Conservation (phyloP, 202 grass and related monocot genomes). For the Elaeis oleifera region DNA sequence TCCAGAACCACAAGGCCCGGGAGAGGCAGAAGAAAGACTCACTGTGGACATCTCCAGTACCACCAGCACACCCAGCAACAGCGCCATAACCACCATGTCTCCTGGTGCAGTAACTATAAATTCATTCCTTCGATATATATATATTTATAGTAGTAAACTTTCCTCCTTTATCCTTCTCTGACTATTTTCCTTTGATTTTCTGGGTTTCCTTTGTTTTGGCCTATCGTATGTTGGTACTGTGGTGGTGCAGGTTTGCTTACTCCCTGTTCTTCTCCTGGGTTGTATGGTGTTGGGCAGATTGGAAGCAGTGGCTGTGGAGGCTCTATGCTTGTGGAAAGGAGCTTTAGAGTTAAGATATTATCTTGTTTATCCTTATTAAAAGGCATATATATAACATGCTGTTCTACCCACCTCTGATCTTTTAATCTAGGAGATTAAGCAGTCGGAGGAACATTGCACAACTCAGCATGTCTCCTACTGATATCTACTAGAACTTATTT, state of each 20-base stretch:
- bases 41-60: slow-evolving; percentile 24
- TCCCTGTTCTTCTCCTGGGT: slow-evolving; percentile 20
- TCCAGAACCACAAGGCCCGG: slow-evolving; percentile 99
- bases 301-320: slow-evolving; percentile 23
- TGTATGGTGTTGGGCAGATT: slow-evolving; percentile 22
- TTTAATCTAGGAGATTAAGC: too few species aligned
- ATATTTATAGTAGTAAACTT: background rate
- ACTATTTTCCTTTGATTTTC: background rate
- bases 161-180: too few species aligned
- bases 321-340: slow-evolving; percentile 27
- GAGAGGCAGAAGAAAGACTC: slow-evolving; percentile 90
- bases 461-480: too few species aligned
- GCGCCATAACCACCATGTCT: background rate
- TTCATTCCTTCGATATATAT: background rate
- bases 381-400: background rate
- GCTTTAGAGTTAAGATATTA: slow-evolving; percentile 20
- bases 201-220: background rate
- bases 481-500: too few species aligned
- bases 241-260: slow-evolving; percentile 19
- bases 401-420: too few species aligned
- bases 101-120: slow-evolving; percentile 11
- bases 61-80: background rate
- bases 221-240: background rate
- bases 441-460: too few species aligned
- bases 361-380: background rate